Evolutionary conservation across 305 asterid genomes (phyloP).

Genomic region (Ajuga reptans): DNA sequence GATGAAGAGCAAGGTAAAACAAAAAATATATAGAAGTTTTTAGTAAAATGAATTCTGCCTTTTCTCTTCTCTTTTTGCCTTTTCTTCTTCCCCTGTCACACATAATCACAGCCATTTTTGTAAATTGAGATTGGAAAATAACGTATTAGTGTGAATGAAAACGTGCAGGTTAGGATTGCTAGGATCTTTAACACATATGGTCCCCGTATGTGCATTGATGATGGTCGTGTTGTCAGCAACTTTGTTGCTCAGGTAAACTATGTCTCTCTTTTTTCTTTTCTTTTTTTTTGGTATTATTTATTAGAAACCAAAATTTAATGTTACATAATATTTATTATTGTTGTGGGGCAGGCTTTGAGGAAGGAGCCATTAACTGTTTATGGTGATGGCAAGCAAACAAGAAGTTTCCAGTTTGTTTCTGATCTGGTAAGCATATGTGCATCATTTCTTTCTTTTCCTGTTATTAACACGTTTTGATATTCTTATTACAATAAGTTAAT

Average conservation of each 20-base stretch:
- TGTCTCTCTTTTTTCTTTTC: neutral
- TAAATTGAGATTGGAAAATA: neutral
- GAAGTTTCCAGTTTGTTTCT: conserved; percentile 91
- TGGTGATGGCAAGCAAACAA: conserved; percentile 94
- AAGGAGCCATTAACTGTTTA: conserved; percentile 88
- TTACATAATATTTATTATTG: neutral
- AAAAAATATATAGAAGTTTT: no score
- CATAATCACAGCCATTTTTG: neutral
- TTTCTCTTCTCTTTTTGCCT: neutral
- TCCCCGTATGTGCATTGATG: conserved; percentile 95
- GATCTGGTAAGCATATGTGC: conserved; percentile 62
- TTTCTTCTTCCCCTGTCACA: no score
- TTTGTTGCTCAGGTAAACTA: conserved; percentile 88
- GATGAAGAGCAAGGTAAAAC: no score
- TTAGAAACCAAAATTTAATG: neutral
- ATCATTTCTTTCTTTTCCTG: no score
- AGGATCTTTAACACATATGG: conserved; percentile 94
- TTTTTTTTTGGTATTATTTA: neutral
- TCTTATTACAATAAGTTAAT: no score
- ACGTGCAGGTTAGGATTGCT: conserved; percentile 77
- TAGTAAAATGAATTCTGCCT: no score
- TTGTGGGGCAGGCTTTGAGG: conserved; percentile 68
- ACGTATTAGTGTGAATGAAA: neutral
- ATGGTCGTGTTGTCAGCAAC: conserved; percentile 96
- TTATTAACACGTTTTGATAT: no score